These are phyloP conservation scores for Priceomyces melissophilus DNA, from an alignment of 805 yeast species.

Conservation along the genomic window DNA sequence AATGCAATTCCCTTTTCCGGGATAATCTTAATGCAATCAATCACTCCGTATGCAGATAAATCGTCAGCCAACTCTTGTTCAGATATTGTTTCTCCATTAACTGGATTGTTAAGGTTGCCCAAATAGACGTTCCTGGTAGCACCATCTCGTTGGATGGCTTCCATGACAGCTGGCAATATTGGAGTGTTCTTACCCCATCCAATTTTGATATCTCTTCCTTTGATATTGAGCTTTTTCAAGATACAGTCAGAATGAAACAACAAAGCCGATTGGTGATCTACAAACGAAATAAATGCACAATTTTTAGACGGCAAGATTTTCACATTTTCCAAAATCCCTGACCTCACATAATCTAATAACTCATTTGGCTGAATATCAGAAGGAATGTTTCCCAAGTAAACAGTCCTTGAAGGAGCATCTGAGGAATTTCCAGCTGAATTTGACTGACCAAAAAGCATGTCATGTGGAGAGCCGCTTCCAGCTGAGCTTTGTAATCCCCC, in stretches of 20 bases:
- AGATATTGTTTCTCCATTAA: slow-evolving; percentile 43
- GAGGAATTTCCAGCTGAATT: slow-evolving; percentile 7
- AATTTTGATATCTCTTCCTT: slow-evolving; percentile 76
- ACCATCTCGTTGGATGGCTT: slow-evolving; percentile 76
- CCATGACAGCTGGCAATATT: slow-evolving; percentile 68
- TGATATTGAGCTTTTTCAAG: slow-evolving; percentile 74
- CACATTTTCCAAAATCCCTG: slow-evolving; percentile 82
- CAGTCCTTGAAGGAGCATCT: slow-evolving; percentile 75
- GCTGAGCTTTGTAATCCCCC: slow-evolving; percentile 2
- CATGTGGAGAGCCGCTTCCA: slow-evolving; percentile 6
- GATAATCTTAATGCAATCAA: slow-evolving; percentile 79
- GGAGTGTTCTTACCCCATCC: slow-evolving; percentile 91
- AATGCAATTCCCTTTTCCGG: slow-evolving; percentile 84
- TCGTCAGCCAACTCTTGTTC: slow-evolving; percentile 68
- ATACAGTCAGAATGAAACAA: slow-evolving; percentile 93
- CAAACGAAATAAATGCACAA: slow-evolving; percentile 87
- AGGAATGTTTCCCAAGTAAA: slow-evolving; percentile 86
- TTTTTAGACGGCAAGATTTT: slow-evolving; percentile 76
- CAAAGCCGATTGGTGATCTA: slow-evolving; percentile 84
- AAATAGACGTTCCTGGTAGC: slow-evolving; percentile 94
- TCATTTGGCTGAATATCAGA: slow-evolving; percentile 76
- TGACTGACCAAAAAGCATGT: slow-evolving; percentile 7
- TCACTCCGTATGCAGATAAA: slow-evolving; percentile 69
- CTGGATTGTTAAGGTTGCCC: slow-evolving; percentile 69
- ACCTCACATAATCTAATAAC: slow-evolving; percentile 82